Base-by-base conservation (phyloP, 2,329 filamentous ascomycete genomes). In the Ilyonectria robusta region DNA sequence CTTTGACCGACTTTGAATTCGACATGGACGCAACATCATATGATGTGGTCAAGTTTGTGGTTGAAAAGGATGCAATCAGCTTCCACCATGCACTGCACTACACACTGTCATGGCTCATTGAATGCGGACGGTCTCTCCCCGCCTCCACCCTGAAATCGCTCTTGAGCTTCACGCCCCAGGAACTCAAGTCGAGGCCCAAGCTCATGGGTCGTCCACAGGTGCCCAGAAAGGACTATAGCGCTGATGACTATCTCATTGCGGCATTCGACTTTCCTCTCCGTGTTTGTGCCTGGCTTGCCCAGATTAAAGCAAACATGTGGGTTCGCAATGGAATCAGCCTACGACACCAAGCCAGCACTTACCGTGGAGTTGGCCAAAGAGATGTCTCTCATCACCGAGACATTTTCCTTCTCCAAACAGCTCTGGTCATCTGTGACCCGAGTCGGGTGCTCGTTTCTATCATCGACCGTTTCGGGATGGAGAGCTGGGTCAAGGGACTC, bases 271-370 rank as follows among this genome's bases (percentile, higher is more conserved):
- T 94, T 75, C 95, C 97, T 1, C 85, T 99, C 4, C 89, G 97
- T 59, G 95, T 98, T 1, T 98, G 94, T 78, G 94, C 94, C 21
- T 99, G 96, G 96, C 85, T 99, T 35, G 93, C 96, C 6, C 97
- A 99, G 83, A 98, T 99, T 90, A 97, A 97, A 80, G 94, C 95
- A 19, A 94, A 94, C 58, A 97, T 98, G 91, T 99, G 97, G 96
- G 95, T 99, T 70, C 91, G 96, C 62, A 99, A 99, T 78, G 96
- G 96, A 2, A 94, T 99, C 77, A 98, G 95, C 75, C 87, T 99
- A 58, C 91, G 95, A 44, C 96, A 99, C 79, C 96, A 99, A 81
- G 96, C 97, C 78, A 93, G 93, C 59, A 96, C 95, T 19, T 99
- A 99, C 78, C 91, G 94, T 17, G 95, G 94, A 46, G 94, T 98